A percentile compares a stretch with the other conserved stretches of the same genome.
Evolutionary conservation across 1,284 basidiomycete genomes (phyloP).

Genomic region (Marasmius tenuissimus): DNA sequence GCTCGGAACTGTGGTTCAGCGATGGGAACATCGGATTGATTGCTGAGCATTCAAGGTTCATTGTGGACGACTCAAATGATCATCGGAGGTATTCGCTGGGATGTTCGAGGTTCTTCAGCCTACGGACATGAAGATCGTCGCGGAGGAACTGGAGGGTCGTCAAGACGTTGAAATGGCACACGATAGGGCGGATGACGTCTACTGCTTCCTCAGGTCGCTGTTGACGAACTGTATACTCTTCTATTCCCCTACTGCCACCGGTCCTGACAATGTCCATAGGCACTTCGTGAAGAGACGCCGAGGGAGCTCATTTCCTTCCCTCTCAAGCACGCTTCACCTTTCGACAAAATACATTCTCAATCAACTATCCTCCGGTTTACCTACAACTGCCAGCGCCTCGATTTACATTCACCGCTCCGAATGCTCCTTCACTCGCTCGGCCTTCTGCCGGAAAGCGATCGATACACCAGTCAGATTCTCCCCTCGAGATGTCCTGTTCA

Average conservation of each 20-base stretch:
- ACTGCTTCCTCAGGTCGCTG: constrained; percentile 41
- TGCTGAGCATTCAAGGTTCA: constrained; percentile 39
- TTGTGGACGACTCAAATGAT: constrained; percentile 38
- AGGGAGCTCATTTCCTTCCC: constrained; percentile 50
- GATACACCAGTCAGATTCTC: no score
- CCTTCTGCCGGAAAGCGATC: no score
- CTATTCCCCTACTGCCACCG: not conserved
- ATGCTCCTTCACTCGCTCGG: no score
- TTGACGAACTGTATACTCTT: constrained; percentile 46
- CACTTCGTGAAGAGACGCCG: constrained; percentile 26
- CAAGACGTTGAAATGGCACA: no score
- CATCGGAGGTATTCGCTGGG: constrained; percentile 41
- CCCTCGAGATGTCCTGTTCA: no score
- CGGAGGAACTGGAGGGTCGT: constrained; percentile 27
- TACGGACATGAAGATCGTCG: constrained; percentile 5
- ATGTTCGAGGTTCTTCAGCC: constrained; percentile 36
- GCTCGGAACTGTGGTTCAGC: constrained; percentile 32
- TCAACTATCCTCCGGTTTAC: no score
- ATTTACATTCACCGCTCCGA: no score
- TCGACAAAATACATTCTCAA: no score
- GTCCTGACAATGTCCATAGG: not conserved
- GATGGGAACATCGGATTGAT: constrained; percentile 43
- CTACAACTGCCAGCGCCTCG: no score
- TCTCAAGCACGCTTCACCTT: no score
- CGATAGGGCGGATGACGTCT: constrained; percentile 21